A percentile compares a stretch with the other conserved stretches of the same genome.
phyloP scores from a whole-genome alignment of 192 early-diverging fungal genomes.

The Physocladia obscura region DNA sequence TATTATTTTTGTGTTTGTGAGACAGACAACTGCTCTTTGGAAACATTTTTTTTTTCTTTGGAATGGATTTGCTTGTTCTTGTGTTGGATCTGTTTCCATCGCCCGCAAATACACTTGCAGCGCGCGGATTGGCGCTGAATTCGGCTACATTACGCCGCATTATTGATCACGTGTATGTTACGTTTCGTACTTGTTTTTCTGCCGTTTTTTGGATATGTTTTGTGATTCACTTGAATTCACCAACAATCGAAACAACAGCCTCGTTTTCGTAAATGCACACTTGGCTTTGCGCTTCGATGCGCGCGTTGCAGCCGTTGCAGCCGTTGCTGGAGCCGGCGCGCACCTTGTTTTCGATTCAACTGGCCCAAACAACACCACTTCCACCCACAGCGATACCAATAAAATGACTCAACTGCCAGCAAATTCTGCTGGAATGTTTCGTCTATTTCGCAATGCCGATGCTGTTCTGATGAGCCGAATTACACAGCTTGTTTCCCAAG shows the following conservation, averaged over 20 bases:
- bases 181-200: neutral
- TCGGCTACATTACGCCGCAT: neutral
- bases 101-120: neutral
- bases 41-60: too few relatives aligned
- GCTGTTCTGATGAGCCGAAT: slow-evolving; percentile 22
- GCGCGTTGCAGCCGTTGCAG: slow-evolving; percentile 72
- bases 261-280: slow-evolving; percentile 91
- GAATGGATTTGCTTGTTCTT: too few relatives aligned
- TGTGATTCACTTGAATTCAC: neutral
- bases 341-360: slow-evolving; percentile 6
- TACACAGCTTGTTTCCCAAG: neutral
- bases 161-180: slow-evolving; percentile 5
- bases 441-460: slow-evolving; percentile 49
- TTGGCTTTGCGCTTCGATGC: slow-evolving; percentile 87
- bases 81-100: slow-evolving; percentile 21
- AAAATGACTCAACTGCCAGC: slow-evolving; percentile 20
- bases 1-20: too few relatives aligned
- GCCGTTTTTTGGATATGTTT: neutral
- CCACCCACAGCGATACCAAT: too few relatives aligned
- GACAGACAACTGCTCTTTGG: too few relatives aligned
- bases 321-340: slow-evolving; percentile 27
- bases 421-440: slow-evolving; percentile 46
- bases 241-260: neutral
- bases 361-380: too few relatives aligned
- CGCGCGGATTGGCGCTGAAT: neutral